Evolutionary conservation across 768 basidiomycete species (phyloP).

Genomic region (Psilocybe subaeruginosa): DNA sequence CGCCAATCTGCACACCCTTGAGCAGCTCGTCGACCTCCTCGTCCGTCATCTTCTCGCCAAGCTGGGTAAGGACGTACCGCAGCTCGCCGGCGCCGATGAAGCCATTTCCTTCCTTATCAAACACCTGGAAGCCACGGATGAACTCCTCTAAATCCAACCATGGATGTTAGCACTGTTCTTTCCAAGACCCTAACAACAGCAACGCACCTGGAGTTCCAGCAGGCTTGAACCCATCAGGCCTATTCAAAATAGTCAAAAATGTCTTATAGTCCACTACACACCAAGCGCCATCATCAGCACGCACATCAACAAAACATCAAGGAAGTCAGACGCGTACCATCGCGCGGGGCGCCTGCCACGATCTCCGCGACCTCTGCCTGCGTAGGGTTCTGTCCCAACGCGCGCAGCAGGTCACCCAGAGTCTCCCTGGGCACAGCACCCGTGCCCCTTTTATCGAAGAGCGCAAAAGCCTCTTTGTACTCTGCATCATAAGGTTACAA

Average conservation of each 20-base stretch:
- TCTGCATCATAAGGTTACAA: constrained; percentile 43
- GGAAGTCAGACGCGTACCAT: constrained; percentile 50
- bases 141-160: constrained; percentile 78
- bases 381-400: constrained; percentile 98
- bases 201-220: constrained; percentile 88
- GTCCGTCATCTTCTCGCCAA: constrained; percentile 98
- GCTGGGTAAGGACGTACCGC: constrained; percentile 91
- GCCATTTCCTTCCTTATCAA: constrained; percentile 94
- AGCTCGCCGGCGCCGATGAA: constrained; percentile 92
- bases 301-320: neutral
- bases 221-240: constrained; percentile 96
- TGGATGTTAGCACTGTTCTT: too few species aligned
- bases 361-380: constrained; percentile 95
- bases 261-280: constrained; percentile 85
- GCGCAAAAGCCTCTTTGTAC: constrained; percentile 96
- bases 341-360: constrained; percentile 68
- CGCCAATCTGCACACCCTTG: constrained; percentile 92
- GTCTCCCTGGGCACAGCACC: constrained; percentile 88
- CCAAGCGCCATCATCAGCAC: too few species aligned
- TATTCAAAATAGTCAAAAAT: constrained; percentile 89
- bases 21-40: constrained; percentile 98
- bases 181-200: too few species aligned
- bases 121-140: constrained; percentile 98
- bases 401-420: constrained; percentile 90
- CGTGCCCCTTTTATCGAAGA: constrained; percentile 96